Percentiles rank a stretch among this genome's conserved stretches.
phyloP scores from a whole-genome alignment of 2,329 filamentous ascomycete species.

The Ceratocystis variospora region DNA sequence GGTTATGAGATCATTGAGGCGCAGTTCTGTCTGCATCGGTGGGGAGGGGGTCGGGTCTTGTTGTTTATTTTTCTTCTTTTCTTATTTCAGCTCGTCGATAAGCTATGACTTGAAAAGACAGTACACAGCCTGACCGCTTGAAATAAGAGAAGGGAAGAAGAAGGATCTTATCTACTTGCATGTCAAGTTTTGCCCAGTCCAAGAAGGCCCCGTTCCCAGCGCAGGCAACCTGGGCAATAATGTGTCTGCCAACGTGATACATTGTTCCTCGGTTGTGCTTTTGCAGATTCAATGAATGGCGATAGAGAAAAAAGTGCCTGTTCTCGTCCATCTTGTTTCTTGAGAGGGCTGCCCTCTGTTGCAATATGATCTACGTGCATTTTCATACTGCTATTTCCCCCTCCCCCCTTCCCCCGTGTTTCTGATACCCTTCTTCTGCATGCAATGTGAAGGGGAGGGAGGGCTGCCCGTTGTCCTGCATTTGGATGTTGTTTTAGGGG shows the following conservation, averaged over 20 bases:
- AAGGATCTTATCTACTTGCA: background rate
- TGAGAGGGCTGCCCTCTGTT: background rate
- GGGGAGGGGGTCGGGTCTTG: no score
- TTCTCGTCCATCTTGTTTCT: no score
- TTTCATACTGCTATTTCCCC: background rate
- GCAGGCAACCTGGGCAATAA: background rate
- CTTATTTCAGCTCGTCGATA: background rate
- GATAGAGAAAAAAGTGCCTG: background rate
- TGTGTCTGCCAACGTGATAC: background rate
- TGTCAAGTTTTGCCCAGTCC: background rate
- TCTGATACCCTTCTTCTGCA: background rate
- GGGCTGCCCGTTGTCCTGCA: background rate
- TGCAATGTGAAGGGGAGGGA: background rate
- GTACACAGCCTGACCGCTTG: background rate
- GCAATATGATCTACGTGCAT: background rate
- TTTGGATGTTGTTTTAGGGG: background rate
- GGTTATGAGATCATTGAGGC: constrained; percentile 5
- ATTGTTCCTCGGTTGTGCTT: background rate
- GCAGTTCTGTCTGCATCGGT: background rate
- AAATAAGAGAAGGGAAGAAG: background rate
- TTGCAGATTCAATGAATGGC: background rate
- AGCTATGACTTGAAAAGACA: background rate
- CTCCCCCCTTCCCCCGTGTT: background rate
- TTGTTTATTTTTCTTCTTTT: background rate
- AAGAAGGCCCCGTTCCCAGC: background rate